Base-by-base conservation (phyloP, 2,329 filamentous ascomycete species). In the Monosporascus sp. region DNA sequence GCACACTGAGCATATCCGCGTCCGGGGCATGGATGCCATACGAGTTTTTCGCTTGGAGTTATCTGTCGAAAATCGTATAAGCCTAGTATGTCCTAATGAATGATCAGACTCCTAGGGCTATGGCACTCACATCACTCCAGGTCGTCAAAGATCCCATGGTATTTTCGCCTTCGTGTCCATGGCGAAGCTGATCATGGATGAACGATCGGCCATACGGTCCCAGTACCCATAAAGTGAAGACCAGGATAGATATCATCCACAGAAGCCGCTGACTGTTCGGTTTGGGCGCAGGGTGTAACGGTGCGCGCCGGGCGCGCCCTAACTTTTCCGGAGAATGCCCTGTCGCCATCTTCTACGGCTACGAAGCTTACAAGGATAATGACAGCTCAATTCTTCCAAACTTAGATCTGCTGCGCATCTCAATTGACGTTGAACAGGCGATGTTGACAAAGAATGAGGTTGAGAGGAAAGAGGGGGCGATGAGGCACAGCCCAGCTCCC, bases 11-110 rank as follows among this genome's bases (percentile, higher is more conserved):
- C 67, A 27, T 54, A 56, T 2, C 51, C 50, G 50, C 60, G 53
- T 1, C 56, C 55, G 55, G 69, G 70, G 59, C 75, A 79, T 47
- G 70, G 68, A 48, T 73, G 68, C 73, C 75, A 79, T 55, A 62
- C 58, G 5, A 79, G 68, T 50, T 75, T 70, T 56, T 72, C 63
- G 55, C 69, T 75, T n/a, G 75, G 72, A 6, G 61, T 61, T 50
- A 79, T 76, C 71, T 75, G 24, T 31, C 43, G 24, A 27, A 17
- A 46, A 31, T 31, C 43, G 22, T 4, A 25, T 46, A 6, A n/a
- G 43, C 15, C 17, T 15, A 14, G n/a, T 25, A 15, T 27, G 43
- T 46, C 22, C n/a, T 24, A 5, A 14, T 14, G n/a, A 43, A 14
- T 6, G 5, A 43, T 20, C 22, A 15, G 22, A 24, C 18, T 20